A percentile compares a stretch with the other conserved stretches of the same genome.
Conservation (phyloP, 331 rosid genomes). For the Rhamnella rubrinervis region DNA sequence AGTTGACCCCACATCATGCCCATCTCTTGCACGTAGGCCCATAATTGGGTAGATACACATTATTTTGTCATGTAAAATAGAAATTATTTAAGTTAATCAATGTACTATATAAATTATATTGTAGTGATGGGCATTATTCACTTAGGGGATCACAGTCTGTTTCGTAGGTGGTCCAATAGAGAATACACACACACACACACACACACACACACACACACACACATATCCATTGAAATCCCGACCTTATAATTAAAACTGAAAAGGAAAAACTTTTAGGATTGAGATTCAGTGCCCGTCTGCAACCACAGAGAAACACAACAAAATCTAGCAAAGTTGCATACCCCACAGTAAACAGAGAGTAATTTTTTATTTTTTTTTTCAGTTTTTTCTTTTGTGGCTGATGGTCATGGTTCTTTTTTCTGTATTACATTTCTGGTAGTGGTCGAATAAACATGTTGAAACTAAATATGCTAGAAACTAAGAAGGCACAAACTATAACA, state of each 20-base stretch:
- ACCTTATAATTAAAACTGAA: background rate
- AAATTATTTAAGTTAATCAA: background rate
- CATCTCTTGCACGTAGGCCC: conserved; percentile 10
- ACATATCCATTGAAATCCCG: conserved; percentile 4
- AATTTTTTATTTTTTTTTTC: too few species aligned
- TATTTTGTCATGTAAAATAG: background rate
- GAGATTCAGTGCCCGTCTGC: conserved; percentile 9
- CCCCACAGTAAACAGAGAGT: conserved; percentile 3
- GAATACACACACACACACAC: background rate
- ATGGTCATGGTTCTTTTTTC: background rate
- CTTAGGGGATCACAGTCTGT: background rate
- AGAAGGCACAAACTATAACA: too few species aligned
- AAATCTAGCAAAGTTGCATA: conserved; percentile 2
- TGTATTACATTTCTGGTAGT: conserved; percentile 1
- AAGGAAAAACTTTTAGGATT: background rate
- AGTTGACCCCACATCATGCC: conserved; percentile 4
- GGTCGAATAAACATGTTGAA: too few species aligned
- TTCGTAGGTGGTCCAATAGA: conserved; percentile 6
- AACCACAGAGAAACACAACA: conserved; percentile 12
- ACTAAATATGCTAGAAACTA: too few species aligned
- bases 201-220: background rate
- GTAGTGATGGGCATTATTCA: background rate
- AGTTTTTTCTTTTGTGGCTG: conserved; percentile 1
- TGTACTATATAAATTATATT: background rate
- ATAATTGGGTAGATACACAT: conserved; percentile 6